These are phyloP conservation scores for Agastache rugosa DNA, from an alignment of 257 asterid genomes.

Conservation along the genomic window DNA sequence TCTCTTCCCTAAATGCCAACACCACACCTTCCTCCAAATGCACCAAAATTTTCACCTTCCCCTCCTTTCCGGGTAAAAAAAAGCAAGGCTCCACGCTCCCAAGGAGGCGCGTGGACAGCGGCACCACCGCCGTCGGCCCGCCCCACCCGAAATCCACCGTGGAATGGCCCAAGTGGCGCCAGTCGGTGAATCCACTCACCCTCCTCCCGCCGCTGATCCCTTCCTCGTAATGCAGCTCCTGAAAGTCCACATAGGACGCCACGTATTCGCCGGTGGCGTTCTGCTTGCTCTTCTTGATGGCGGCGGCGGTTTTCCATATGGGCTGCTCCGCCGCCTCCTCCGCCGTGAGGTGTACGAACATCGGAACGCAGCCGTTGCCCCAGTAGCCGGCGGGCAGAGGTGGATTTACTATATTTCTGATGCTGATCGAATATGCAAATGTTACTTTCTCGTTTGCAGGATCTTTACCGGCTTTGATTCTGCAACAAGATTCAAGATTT, in stretches of 20 bases:
- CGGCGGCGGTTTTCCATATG: conserved; percentile 56
- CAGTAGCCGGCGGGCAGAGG: conserved; percentile 75
- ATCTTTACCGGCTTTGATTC: conserved; percentile 52
- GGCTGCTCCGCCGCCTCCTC: conserved; percentile 61
- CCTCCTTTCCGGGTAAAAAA: conserved; percentile 67
- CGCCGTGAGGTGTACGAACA: conserved; percentile 69
- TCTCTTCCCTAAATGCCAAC: conserved; percentile 51
- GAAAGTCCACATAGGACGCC: conserved; percentile 68
- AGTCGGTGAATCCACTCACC: conserved; percentile 86
- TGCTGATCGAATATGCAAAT: conserved; percentile 69
- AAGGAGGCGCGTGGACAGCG: conserved; percentile 62
- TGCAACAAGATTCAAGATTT: conserved; percentile 35
- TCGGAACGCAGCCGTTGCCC: conserved; percentile 93
- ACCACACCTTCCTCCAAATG: conserved; percentile 66
- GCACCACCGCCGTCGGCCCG: conserved; percentile 73
- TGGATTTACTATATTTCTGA: conserved; percentile 62
- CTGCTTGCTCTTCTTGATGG: conserved; percentile 75
- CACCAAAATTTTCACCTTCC: conserved; percentile 56
- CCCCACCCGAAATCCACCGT: conserved; percentile 92
- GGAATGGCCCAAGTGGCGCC: conserved; percentile 96
- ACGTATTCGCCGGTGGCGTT: conserved; percentile 60
- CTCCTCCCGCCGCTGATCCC: conserved; percentile 68
- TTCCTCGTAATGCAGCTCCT: conserved; percentile 61
- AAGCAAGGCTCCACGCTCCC: conserved; percentile 82
- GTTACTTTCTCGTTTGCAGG: conserved; percentile 59